A percentile compares a stretch with the other conserved stretches of the same genome.
phyloP scores from a whole-genome alignment of 345 rosid genomes.

The Bruguiera parviflora region DNA sequence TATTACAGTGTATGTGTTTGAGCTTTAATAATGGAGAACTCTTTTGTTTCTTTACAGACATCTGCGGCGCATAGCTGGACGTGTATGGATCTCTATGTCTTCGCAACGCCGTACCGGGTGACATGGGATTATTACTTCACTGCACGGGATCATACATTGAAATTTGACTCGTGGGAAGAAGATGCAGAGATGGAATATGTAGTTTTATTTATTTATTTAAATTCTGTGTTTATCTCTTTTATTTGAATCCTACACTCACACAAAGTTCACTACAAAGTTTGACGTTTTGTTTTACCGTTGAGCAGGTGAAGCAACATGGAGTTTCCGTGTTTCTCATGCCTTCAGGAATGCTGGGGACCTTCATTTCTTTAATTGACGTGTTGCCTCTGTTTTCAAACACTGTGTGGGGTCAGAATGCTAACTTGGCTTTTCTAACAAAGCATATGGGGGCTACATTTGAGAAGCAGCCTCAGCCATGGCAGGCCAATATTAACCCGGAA shows the following conservation, averaged over 20 bases:
- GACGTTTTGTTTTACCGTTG: constrained; percentile 15
- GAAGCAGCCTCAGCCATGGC: constrained; percentile 79
- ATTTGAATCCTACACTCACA: constrained; percentile 1
- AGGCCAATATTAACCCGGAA: constrained; percentile 50
- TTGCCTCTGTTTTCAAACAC: constrained; percentile 91
- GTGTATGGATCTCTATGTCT: constrained; percentile 94
- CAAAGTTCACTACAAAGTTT: constrained; percentile 7
- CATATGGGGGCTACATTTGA: constrained; percentile 95
- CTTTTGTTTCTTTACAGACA: constrained; percentile 45
- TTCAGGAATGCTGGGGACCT: constrained; percentile 91
- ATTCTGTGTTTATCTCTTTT: background rate
- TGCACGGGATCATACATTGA: constrained; percentile 73
- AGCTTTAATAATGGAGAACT: background rate
- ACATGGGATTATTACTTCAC: constrained; percentile 97
- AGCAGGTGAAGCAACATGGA: constrained; percentile 90
- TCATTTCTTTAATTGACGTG: constrained; percentile 76
- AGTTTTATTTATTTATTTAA: constrained; percentile 20
- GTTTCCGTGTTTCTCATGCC: constrained; percentile 97
- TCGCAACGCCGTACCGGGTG: constrained; percentile 95
- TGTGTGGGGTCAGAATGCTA: constrained; percentile 88
- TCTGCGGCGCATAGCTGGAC: constrained; percentile 92
- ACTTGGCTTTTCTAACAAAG: constrained; percentile 70
- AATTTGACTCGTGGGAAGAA: constrained; percentile 90
- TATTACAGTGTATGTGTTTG: too few relatives aligned
- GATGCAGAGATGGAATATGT: constrained; percentile 80